These are phyloP conservation scores for Iris macrosiphon DNA, from an alignment of 106 monocot species.

Conservation along the genomic window DNA sequence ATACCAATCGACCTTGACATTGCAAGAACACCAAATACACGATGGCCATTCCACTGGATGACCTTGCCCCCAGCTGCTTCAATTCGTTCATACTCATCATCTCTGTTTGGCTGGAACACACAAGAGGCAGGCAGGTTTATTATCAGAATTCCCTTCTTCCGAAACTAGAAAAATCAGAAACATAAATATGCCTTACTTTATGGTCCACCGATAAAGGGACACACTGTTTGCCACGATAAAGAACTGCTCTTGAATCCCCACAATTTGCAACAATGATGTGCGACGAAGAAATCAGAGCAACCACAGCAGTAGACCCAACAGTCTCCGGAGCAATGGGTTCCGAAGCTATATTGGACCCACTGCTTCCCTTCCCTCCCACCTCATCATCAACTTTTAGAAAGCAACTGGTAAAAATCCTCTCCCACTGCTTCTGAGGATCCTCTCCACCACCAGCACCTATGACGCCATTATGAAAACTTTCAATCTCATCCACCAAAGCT, in stretches of 20 bases:
- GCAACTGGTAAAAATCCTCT: constrained; percentile 46
- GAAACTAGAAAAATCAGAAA: background rate
- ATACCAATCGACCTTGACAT: constrained; percentile 56
- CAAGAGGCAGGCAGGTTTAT: too few species aligned
- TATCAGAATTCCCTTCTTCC: too few species aligned
- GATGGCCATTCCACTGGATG: constrained; percentile 47
- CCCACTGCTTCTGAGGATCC: constrained; percentile 43
- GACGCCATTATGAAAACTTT: constrained; percentile 4
- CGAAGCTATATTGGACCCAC: constrained; percentile 3
- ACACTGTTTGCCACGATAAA: constrained; percentile 52
- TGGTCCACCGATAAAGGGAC: constrained; percentile 58
- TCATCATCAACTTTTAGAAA: constrained; percentile 65
- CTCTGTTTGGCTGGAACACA: constrained; percentile 42
- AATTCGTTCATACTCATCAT: constrained; percentile 40
- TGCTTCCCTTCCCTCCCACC: constrained; percentile 25
- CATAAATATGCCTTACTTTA: constrained; percentile 27
- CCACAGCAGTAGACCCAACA: constrained; percentile 71
- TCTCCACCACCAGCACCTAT: constrained; percentile 8
- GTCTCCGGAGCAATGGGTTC: constrained; percentile 65
- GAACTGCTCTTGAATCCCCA: constrained; percentile 75
- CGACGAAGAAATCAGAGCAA: constrained; percentile 47
- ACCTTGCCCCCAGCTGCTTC: constrained; percentile 53
- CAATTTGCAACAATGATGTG: constrained; percentile 65
- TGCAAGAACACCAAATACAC: constrained; percentile 47
- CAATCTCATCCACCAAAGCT: constrained; percentile 39